Conservation (phyloP, 768 basidiomycete species). For the Mycena indigotica region DNA sequence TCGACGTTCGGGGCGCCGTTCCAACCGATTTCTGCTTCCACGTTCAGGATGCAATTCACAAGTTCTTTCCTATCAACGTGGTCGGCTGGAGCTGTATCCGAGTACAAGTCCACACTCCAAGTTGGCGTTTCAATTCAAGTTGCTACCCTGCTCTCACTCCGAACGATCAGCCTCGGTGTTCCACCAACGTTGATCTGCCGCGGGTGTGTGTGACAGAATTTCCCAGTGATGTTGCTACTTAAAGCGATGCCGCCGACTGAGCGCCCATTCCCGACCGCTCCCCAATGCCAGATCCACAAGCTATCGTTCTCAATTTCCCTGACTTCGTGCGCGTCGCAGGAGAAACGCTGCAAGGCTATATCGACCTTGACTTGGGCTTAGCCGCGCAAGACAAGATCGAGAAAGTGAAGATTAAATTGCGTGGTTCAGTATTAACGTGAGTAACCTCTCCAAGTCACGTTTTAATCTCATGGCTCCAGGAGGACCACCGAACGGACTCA, state of each 20-base stretch:
- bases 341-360: conserved; percentile 16
- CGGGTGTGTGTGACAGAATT: too few relatives aligned
- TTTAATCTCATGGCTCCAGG: neutral
- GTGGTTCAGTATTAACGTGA: conserved; percentile 22
- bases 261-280: neutral
- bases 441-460: neutral
- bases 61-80: too few relatives aligned
- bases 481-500: conserved; percentile 11
- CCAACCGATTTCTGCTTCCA: too few relatives aligned
- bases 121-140: too few relatives aligned
- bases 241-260: neutral
- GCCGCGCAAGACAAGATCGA: conserved; percentile 17
- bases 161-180: too few relatives aligned
- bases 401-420: conserved; percentile 18
- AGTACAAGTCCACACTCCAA: too few relatives aligned
- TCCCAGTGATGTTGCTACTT: neutral
- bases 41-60: too few relatives aligned
- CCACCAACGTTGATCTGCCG: too few relatives aligned
- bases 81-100: too few relatives aligned
- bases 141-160: too few relatives aligned
- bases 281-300: conserved; percentile 7
- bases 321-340: conserved; percentile 21
- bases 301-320: conserved; percentile 14
- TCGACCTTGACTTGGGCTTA: conserved; percentile 13
- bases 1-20: too few relatives aligned